Conservation (phyloP, 257 asterid genomes). For the Plectranthus barbatus region DNA sequence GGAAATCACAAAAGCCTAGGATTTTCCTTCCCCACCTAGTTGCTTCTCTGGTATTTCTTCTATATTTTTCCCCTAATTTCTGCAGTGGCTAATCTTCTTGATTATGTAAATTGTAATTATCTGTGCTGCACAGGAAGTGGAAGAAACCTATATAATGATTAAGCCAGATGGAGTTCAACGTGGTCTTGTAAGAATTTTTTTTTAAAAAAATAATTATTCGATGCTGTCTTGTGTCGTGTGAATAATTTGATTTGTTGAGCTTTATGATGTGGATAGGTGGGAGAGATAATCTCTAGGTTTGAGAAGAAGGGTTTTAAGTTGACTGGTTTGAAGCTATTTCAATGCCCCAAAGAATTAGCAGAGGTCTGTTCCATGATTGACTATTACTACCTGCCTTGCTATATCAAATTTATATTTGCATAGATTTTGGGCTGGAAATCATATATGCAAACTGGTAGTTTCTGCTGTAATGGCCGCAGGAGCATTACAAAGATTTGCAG, state of each 20-base stretch:
- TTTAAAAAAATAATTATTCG: too few species aligned
- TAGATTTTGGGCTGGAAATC: neutral
- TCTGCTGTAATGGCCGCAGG: slow-evolving; percentile 30
- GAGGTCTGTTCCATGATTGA: too few species aligned
- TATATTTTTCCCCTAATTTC: neutral
- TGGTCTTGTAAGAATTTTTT: slow-evolving; percentile 55
- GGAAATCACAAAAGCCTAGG: slow-evolving; percentile 25
- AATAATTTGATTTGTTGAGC: neutral
- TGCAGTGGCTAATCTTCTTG: neutral
- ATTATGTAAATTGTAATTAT: neutral
- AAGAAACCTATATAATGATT: slow-evolving; percentile 79
- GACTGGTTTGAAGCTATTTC: slow-evolving; percentile 73
- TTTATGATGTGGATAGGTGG: slow-evolving; percentile 41
- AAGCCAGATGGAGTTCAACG: slow-evolving; percentile 97
- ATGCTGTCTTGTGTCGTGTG: too few species aligned
- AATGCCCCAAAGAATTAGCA: slow-evolving; percentile 82
- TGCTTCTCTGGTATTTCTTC: slow-evolving; percentile 56
- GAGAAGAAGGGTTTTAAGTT: slow-evolving; percentile 93
- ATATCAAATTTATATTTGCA: neutral
- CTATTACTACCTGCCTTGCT: too few species aligned
- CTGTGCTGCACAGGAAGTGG: slow-evolving; percentile 51
- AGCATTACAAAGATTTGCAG: slow-evolving; percentile 80
- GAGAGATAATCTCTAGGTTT: slow-evolving; percentile 85
- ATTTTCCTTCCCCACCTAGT: slow-evolving; percentile 74
- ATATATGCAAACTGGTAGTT: too few species aligned